Evolutionary conservation across 202 grass and related monocot genomes (phyloP).

Genomic region (Schoenoplectus triqueter): DNA sequence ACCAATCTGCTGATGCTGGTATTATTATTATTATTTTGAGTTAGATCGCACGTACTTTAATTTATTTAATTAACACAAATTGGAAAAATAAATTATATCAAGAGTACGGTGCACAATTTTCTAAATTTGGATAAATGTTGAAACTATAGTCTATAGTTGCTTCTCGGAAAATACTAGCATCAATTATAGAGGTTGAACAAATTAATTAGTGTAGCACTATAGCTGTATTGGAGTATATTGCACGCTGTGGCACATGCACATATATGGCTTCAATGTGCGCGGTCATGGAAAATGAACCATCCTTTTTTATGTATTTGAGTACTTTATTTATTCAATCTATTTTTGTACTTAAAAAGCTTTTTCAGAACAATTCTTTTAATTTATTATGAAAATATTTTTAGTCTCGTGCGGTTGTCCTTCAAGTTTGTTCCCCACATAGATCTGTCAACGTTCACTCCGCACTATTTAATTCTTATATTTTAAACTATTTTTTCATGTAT

Average conservation of each 20-base stretch:
- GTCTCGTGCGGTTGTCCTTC: no score
- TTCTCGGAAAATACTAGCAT: background rate
- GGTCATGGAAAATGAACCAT: background rate
- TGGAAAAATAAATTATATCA: background rate
- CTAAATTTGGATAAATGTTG: background rate
- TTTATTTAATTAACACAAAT: background rate
- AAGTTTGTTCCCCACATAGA: no score
- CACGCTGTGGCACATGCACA: slow-evolving; percentile 11
- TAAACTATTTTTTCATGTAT: no score
- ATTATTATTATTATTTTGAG: background rate
- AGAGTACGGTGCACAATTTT: background rate
- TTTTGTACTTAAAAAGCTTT: background rate
- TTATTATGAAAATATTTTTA: no score
- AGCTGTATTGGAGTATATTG: background rate
- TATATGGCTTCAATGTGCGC: background rate
- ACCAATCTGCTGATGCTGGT: background rate
- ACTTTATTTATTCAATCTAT: background rate
- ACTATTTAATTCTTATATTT: no score
- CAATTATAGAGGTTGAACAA: background rate
- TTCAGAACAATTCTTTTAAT: background rate
- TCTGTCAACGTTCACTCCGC: no score
- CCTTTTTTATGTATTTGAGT: background rate
- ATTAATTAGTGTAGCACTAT: background rate
- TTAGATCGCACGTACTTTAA: background rate
- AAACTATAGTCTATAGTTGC: background rate